These are phyloP conservation scores for Cubamyces lactineus DNA, from an alignment of 768 basidiomycete species.

Conservation along the genomic window DNA sequence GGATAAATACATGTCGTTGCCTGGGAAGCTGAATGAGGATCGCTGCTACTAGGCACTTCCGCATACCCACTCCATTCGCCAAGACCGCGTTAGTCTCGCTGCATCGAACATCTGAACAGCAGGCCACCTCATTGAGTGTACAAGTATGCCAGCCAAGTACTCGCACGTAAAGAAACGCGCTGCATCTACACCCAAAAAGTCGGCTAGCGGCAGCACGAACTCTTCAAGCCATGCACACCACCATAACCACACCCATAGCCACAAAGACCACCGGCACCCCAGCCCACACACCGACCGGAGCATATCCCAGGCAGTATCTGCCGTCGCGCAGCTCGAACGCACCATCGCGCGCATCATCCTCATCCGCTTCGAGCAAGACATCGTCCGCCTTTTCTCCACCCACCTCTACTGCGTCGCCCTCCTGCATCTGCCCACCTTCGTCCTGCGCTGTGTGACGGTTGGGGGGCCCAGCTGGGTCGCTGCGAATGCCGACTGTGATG, in stretches of 20 bases:
- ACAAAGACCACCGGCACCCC: slow-evolving; percentile 40
- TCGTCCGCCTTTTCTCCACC: slow-evolving; percentile 73
- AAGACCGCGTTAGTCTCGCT: not conserved
- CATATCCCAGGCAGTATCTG: slow-evolving; percentile 57
- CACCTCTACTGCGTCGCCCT: slow-evolving; percentile 66
- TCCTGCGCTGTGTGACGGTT: slow-evolving; percentile 63
- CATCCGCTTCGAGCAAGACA: slow-evolving; percentile 74
- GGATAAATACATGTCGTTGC: too few species aligned
- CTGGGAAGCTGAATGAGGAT: too few species aligned
- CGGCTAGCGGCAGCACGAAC: slow-evolving; percentile 14
- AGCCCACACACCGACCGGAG: slow-evolving; percentile 57
- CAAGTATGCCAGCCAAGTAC: slow-evolving; percentile 67
- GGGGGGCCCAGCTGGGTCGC: slow-evolving; percentile 72
- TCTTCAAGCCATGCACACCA: slow-evolving; percentile 11
- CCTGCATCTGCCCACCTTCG: slow-evolving; percentile 67
- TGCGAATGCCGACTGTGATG: slow-evolving; percentile 65
- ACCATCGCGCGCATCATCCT: slow-evolving; percentile 70
- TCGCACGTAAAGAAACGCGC: slow-evolving; percentile 74
- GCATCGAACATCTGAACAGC: not conserved
- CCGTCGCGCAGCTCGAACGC: slow-evolving; percentile 69
- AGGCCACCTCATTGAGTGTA: too few species aligned
- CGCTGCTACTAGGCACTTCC: too few species aligned
- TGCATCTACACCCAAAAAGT: slow-evolving; percentile 50
- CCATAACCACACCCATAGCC: slow-evolving; percentile 38
- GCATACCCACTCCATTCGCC: too few species aligned